phyloP scores from a whole-genome alignment of 2,329 filamentous ascomycete genomes.

The Chrysoporthe deuterocubensis region DNA sequence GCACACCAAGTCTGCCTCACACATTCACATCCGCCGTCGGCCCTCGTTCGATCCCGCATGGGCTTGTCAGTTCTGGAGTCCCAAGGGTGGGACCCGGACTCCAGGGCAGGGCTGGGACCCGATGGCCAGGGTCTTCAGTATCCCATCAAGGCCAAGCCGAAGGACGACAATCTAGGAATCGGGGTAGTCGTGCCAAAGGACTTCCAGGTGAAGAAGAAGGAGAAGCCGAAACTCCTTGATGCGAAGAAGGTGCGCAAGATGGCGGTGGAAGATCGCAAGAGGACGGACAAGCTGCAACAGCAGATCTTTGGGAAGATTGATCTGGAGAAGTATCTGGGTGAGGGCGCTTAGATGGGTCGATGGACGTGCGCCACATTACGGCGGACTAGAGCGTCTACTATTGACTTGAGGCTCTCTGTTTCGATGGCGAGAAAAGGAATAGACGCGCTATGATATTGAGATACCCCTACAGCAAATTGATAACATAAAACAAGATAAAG shows the following conservation, averaged over 20 bases:
- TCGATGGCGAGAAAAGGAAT: not conserved
- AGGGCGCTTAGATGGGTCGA: slow-evolving; percentile 27
- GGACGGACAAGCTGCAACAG: slow-evolving; percentile 65
- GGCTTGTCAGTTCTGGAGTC: slow-evolving; percentile 68
- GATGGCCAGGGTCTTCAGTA: slow-evolving; percentile 73
- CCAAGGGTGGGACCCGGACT: slow-evolving; percentile 77
- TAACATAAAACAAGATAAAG: not conserved
- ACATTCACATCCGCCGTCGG: slow-evolving; percentile 74
- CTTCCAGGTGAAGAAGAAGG: slow-evolving; percentile 45
- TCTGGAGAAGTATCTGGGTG: slow-evolving; percentile 72
- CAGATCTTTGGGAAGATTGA: slow-evolving; percentile 79
- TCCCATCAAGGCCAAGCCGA: slow-evolving; percentile 73
- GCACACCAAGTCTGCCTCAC: slow-evolving; percentile 72
- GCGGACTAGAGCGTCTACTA: not conserved
- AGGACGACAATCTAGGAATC: slow-evolving; percentile 76
- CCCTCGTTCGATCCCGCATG: slow-evolving; percentile 71
- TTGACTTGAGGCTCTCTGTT: not conserved
- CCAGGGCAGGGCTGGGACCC: slow-evolving; percentile 71
- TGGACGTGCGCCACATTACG: not conserved
- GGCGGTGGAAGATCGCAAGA: slow-evolving; percentile 65
- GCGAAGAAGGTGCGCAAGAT: slow-evolving; percentile 71
- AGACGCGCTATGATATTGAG: not conserved
- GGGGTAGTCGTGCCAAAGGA: slow-evolving; percentile 56
- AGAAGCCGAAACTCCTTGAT: slow-evolving; percentile 59
- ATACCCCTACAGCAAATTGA: not conserved